Percentiles rank a stretch among this genome's conserved stretches.
Evolutionary conservation across 345 rosid genomes (phyloP).

Genomic region (Erysimum cheiranthoides): DNA sequence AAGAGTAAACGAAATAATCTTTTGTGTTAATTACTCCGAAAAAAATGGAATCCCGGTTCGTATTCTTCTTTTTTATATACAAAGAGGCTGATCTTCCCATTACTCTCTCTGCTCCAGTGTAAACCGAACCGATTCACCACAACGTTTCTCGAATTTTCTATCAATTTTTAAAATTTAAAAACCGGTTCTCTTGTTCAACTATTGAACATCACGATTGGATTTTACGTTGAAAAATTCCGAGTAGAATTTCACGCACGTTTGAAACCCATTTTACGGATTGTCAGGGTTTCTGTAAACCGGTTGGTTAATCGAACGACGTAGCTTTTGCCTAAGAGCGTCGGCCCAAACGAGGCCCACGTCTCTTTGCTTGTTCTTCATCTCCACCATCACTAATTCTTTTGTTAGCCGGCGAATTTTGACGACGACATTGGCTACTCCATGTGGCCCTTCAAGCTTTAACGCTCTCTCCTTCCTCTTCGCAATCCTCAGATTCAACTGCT

Average conservation of each 20-base stretch:
- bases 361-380: slow-evolving; percentile 52
- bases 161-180: background rate
- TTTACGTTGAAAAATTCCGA: background rate
- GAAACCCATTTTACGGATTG: slow-evolving; percentile 15
- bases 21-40: slow-evolving; percentile 4
- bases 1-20: slow-evolving; percentile 12
- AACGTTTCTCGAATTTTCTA: slow-evolving; percentile 17
- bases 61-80: slow-evolving; percentile 21
- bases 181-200: slow-evolving; percentile 14
- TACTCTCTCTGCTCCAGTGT: slow-evolving; percentile 28
- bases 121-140: slow-evolving; percentile 37
- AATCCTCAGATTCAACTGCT: slow-evolving; percentile 44
- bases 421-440: slow-evolving; percentile 52
- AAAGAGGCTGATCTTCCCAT: slow-evolving; percentile 20
- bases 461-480: slow-evolving; percentile 51
- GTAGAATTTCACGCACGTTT: slow-evolving; percentile 7
- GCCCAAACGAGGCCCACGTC: slow-evolving; percentile 56
- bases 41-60: slow-evolving; percentile 2
- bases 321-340: slow-evolving; percentile 53
- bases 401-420: slow-evolving; percentile 58
- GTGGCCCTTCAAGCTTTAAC: slow-evolving; percentile 58
- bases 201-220: slow-evolving; percentile 15
- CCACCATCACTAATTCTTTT: slow-evolving; percentile 60
- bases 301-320: slow-evolving; percentile 49
- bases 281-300: slow-evolving; percentile 46